Percentiles rank a stretch among this genome's conserved stretches.
Conservation (phyloP, 176 grass and related monocot genomes). For the Canna indica region DNA sequence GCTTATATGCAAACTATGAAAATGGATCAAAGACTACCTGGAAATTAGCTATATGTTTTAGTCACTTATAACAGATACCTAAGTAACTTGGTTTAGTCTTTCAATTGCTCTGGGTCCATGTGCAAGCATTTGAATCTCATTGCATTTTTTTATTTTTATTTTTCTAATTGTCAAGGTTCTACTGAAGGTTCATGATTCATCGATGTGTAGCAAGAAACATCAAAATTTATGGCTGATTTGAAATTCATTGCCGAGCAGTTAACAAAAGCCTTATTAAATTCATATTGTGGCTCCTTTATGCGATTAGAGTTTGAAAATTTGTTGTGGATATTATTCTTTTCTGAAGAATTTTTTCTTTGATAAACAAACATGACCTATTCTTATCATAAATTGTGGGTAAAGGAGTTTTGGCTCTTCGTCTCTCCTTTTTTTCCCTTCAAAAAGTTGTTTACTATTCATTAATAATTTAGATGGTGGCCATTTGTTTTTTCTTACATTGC, state of each 20-base stretch:
- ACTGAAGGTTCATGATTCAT: too few relatives aligned
- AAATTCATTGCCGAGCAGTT: too few relatives aligned
- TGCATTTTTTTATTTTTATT: too few relatives aligned
- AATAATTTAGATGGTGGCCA: slow-evolving; percentile 1
- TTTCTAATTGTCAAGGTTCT: too few relatives aligned
- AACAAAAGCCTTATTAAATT: too few relatives aligned
- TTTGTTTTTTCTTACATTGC: slow-evolving; percentile 46
- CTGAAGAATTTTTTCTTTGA: neutral
- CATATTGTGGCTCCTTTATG: too few relatives aligned
- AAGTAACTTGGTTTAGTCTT: neutral
- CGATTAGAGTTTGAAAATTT: neutral
- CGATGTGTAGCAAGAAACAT: too few relatives aligned
- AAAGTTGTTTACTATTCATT: neutral
- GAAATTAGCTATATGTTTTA: neutral
- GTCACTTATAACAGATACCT: neutral
- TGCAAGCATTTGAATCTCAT: too few relatives aligned
- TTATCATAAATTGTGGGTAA: neutral
- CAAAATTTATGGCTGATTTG: too few relatives aligned
- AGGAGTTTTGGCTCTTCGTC: too few relatives aligned
- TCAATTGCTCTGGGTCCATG: neutral
- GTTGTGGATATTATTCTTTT: neutral
- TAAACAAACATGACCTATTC: neutral
- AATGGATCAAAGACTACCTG: neutral
- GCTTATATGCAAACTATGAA: neutral
- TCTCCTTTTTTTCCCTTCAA: neutral